These are phyloP conservation scores for Fusarium praegraminearum DNA, from an alignment of 2,329 filamentous ascomycete species.

Conservation along the genomic window DNA sequence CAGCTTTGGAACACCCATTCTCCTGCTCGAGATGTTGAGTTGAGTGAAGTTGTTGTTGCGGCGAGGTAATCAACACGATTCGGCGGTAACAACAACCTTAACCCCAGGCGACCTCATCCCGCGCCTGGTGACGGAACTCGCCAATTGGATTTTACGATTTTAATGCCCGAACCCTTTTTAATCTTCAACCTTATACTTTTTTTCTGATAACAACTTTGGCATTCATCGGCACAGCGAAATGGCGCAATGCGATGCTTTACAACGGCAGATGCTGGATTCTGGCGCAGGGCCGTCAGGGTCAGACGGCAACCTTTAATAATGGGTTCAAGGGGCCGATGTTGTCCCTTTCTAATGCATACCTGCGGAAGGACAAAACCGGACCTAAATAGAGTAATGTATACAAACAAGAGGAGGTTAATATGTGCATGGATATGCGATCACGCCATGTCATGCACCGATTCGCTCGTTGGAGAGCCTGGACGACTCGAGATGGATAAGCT, in stretches of 20 bases:
- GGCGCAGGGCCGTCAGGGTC: constrained; percentile 47
- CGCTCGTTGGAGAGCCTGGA: constrained; percentile 51
- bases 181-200: constrained; percentile 50
- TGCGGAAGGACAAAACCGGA: constrained; percentile 42
- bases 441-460: constrained; percentile 49
- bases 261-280: constrained; percentile 43
- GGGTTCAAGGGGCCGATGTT: constrained; percentile 36
- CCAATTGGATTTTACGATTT: constrained; percentile 45
- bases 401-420: constrained; percentile 53
- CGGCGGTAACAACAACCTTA: constrained; percentile 6
- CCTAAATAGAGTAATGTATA: constrained; percentile 58
- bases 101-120: constrained; percentile 27
- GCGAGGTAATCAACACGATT: constrained; percentile 50
- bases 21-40: constrained; percentile 57
- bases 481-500: constrained; percentile 22
- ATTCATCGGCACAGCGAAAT: constrained; percentile 57
- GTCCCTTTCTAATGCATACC: constrained; percentile 49
- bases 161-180: constrained; percentile 49
- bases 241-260: constrained; percentile 54
- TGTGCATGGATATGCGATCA: constrained; percentile 49
- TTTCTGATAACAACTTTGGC: constrained; percentile 53
- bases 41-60: constrained; percentile 60
- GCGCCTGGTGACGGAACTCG: constrained; percentile 19
- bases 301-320: constrained; percentile 47
- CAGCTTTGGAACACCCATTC: constrained; percentile 46